A percentile compares a stretch with the other conserved stretches of the same genome.
phyloP scores from a whole-genome alignment of 148 eudicot genomes.

The Chenopodium berlandieri region DNA sequence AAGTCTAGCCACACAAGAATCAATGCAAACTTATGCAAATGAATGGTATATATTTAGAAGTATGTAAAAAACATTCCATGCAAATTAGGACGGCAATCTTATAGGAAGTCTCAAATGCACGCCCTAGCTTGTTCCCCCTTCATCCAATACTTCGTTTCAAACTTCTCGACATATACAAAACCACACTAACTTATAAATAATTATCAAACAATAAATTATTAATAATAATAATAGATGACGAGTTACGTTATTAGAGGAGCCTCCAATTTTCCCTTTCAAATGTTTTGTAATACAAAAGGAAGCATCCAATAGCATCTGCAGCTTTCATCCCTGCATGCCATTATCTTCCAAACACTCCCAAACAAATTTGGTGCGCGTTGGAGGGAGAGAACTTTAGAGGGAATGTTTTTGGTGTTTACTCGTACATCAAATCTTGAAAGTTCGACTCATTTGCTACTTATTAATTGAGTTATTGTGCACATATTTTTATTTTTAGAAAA shows the following conservation, averaged over 20 bases:
- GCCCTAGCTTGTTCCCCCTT: conserved; percentile 24
- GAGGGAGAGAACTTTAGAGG: conserved; percentile 20
- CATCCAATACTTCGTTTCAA: conserved; percentile 7
- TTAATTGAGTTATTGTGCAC: too few species aligned
- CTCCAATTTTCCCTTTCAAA: neutral
- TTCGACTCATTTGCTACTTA: too few species aligned
- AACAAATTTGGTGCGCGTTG: conserved; percentile 44
- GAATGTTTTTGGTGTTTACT: conserved; percentile 37
- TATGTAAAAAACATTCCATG: conserved; percentile 15
- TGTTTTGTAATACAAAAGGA: conserved; percentile 8
- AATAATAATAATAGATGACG: neutral
- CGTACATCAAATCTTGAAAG: too few species aligned
- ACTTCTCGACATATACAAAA: conserved; percentile 5
- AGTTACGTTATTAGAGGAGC: too few species aligned
- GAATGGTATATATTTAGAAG: conserved; percentile 2
- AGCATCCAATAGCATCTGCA: conserved; percentile 41
- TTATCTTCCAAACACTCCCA: conserved; percentile 48
- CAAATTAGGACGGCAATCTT: conserved; percentile 25
- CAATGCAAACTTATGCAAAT: neutral
- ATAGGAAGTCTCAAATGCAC: conserved; percentile 36
- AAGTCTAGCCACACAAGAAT: neutral
- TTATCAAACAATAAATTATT: neutral
- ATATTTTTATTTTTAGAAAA: too few species aligned
- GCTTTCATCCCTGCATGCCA: conserved; percentile 71
- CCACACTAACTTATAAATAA: neutral